Percentiles rank a stretch among this genome's conserved stretches.
Conservation (phyloP, 2,329 filamentous ascomycete species). For the Epichloe coenophiala region DNA sequence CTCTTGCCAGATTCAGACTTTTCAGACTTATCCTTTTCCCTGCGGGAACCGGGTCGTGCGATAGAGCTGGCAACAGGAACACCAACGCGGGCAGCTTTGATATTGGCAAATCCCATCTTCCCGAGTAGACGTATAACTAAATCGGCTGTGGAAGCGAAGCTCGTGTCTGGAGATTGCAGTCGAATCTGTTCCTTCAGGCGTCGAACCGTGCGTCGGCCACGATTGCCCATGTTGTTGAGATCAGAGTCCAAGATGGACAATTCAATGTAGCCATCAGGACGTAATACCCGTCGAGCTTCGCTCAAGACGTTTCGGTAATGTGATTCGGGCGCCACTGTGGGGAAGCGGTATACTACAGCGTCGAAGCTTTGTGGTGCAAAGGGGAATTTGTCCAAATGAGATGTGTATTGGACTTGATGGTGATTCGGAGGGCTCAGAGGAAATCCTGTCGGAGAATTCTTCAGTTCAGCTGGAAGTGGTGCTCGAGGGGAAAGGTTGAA, state of each 20-base stretch:
- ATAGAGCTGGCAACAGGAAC: constrained; percentile 53
- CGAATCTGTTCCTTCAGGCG: constrained; percentile 60
- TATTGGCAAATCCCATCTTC: constrained; percentile 53
- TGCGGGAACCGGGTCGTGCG: constrained; percentile 15
- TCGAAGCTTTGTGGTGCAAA: constrained; percentile 66
- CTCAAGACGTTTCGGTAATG: constrained; percentile 58
- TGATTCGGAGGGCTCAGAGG: constrained; percentile 54
- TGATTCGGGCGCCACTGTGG: constrained; percentile 51
- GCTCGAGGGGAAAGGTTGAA: constrained; percentile 58
- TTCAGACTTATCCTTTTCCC: constrained; percentile 7
- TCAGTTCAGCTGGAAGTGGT: constrained; percentile 32
- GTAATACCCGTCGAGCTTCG: constrained; percentile 64
- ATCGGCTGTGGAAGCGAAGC: constrained; percentile 46
- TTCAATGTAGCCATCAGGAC: constrained; percentile 69
- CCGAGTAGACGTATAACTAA: constrained; percentile 53
- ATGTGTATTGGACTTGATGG: constrained; percentile 57
- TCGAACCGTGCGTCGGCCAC: constrained; percentile 53
- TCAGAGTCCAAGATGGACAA: constrained; percentile 67
- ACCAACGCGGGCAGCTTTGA: constrained; percentile 66
- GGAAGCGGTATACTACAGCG: constrained; percentile 65
- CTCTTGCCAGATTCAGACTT: constrained; percentile 12
- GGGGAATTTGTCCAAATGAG: constrained; percentile 53
- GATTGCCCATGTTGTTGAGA: constrained; percentile 68
- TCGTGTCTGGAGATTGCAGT: constrained; percentile 42
- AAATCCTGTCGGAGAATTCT: constrained; percentile 29